phyloP scores from a whole-genome alignment of 78 protist genomes.

The Dictyostelium purpureum region DNA sequence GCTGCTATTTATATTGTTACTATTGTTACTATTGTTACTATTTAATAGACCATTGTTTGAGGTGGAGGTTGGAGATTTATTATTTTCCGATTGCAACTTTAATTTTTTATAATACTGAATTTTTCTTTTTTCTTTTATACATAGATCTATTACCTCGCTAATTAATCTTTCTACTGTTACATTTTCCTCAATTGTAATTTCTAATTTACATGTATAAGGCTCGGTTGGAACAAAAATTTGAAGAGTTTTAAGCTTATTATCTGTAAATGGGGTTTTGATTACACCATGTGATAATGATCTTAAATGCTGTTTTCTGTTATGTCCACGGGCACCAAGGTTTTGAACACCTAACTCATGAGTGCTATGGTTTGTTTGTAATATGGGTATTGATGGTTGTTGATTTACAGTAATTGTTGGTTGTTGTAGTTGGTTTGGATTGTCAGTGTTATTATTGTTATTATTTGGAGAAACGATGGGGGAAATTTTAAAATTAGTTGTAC shows the following conservation, averaged over 20 bases:
- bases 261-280: slow-evolving; percentile 11
- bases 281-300: slow-evolving; percentile 25
- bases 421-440: background rate
- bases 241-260: slow-evolving; percentile 10
- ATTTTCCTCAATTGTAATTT: slow-evolving; percentile 51
- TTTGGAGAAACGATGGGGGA: background rate
- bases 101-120: background rate
- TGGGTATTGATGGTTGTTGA: background rate
- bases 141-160: slow-evolving; percentile 29
- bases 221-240: slow-evolving; percentile 44
- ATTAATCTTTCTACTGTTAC: slow-evolving; percentile 27
- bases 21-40: background rate
- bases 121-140: slow-evolving; percentile 47
- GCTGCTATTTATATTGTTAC: background rate
- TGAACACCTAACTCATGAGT: background rate
- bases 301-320: background rate
- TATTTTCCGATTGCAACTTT: background rate
- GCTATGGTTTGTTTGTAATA: background rate
- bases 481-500: too few relatives aligned
- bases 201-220: slow-evolving; percentile 28
- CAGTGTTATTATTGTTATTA: background rate
- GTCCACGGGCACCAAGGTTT: background rate
- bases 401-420: background rate
- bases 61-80: background rate
- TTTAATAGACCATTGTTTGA: background rate